Base-by-base conservation (phyloP, 192 early-diverging fungal genomes). In the Backusella luteola region DNA sequence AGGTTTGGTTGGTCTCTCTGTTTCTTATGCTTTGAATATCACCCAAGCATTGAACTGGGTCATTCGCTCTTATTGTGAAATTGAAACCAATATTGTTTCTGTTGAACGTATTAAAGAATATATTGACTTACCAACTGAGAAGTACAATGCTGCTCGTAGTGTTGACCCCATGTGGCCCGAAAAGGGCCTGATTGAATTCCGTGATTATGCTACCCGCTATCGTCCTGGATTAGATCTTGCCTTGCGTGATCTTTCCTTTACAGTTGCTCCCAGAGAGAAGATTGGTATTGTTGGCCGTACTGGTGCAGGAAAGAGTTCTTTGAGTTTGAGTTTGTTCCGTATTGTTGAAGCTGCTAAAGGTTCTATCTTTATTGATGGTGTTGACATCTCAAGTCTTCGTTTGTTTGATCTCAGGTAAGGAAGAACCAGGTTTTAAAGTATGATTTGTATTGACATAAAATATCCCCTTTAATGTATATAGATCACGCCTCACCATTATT, bases 11-110 rank as follows among this genome's bases (percentile, higher is more conserved):
- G 93, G 73, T 86, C 67, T 86, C 19, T 74, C 88, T 9, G 85
- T 93, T 15, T 89, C 88, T 5, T 95, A 94, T 75, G 85, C 94
- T 34, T 80, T 92, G 2, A 85, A 86, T 34, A 88, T 95, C 41
- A 95, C 96, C 1, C 91, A 95, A 78, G 90, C 93, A 38, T 80
- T 98, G 38, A 94, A 95, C 80, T 96, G 93, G 96, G 90, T 93
- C 81, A 91, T 98, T 8, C 89, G 96, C 23, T 91, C 93, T 73
- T 94, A 90, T 67, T 94, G 93, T 73, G 94, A 97, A 79, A 93
- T 97, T 53, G 96, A 96, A 69, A 87, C 85, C 41, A 84, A 88
- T 29, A 84, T 93, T 73, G 89, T 91, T 4, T 89, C 92, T 14
- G 91, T 94, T 29, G 94, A 96, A 81, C 90, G 95, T 46, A 87